phyloP scores from a whole-genome alignment of 768 basidiomycete species.

The Tylopilus sp. region DNA sequence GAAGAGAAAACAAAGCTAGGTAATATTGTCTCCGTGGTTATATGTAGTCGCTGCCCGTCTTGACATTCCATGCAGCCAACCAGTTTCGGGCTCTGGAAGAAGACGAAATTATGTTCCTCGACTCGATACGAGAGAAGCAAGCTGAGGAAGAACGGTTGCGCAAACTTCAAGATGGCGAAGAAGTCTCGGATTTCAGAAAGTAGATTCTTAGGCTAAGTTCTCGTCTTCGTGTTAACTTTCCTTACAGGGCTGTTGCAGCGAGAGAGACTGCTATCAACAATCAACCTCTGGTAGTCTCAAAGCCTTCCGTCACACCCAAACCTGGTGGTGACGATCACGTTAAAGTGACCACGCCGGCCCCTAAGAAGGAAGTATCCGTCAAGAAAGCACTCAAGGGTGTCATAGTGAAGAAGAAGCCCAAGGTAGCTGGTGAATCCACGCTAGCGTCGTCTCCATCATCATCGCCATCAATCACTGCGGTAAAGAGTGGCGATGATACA shows the following conservation, averaged over 20 bases:
- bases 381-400: constrained; percentile 77
- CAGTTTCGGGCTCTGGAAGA: constrained; percentile 88
- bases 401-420: constrained; percentile 73
- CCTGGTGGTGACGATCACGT: constrained; percentile 26
- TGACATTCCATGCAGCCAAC: constrained; percentile 51
- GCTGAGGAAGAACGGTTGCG: constrained; percentile 73
- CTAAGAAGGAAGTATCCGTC: constrained; percentile 51
- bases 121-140: constrained; percentile 74
- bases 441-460: constrained; percentile 12
- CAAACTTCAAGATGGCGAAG: constrained; percentile 72
- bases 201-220: constrained; percentile 31
- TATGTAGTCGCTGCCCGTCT: constrained; percentile 4
- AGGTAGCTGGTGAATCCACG: constrained; percentile 26
- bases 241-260: constrained; percentile 64
- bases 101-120: constrained; percentile 87
- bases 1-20: constrained; percentile 83
- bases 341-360: constrained; percentile 27
- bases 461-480: constrained; percentile 7
- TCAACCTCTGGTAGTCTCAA: constrained; percentile 31
- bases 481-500: constrained; percentile 21
- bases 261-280: constrained; percentile 51
- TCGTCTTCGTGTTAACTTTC: constrained; percentile 10
- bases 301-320: constrained; percentile 32
- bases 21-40: constrained; percentile 14
- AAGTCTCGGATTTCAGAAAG: constrained; percentile 78